phyloP scores from a whole-genome alignment of 2,329 filamentous ascomycete genomes.

The Chaetomium sp. region DNA sequence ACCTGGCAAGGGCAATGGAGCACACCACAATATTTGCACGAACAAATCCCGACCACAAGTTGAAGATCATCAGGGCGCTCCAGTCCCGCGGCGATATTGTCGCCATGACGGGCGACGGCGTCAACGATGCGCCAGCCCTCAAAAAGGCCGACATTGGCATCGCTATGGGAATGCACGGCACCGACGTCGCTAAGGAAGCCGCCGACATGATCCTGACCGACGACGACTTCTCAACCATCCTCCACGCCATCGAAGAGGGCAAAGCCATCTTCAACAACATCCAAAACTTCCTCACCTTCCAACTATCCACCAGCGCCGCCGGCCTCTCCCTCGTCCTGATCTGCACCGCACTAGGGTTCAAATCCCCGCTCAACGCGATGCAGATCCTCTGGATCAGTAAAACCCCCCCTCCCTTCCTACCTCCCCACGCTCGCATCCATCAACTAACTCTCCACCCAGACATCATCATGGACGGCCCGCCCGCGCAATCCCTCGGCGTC shows the following conservation, averaged over 20 bases:
- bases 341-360: slow-evolving; percentile 90
- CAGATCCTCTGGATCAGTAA: slow-evolving; percentile 99
- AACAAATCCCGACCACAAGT: slow-evolving; percentile 95
- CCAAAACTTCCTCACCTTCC: slow-evolving; percentile 98
- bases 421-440: not conserved
- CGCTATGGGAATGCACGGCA: slow-evolving; percentile 92
- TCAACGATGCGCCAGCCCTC: slow-evolving; percentile 94
- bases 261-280: slow-evolving; percentile 99
- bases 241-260: slow-evolving; percentile 95
- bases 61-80: slow-evolving; percentile 92
- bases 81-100: slow-evolving; percentile 94
- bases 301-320: slow-evolving; percentile 94
- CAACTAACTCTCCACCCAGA: slow-evolving; percentile 57
- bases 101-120: slow-evolving; percentile 97
- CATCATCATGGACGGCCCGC: slow-evolving; percentile 98
- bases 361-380: slow-evolving; percentile 97
- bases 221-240: slow-evolving; percentile 87
- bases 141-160: slow-evolving; percentile 99
- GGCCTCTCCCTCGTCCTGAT: slow-evolving; percentile 88
- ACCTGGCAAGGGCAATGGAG: slow-evolving; percentile 81
- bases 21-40: slow-evolving; percentile 93
- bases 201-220: slow-evolving; percentile 92
- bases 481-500: slow-evolving; percentile 93
- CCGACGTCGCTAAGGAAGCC: slow-evolving; percentile 94
- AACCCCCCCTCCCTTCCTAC: slow-evolving; percentile 42